phyloP scores from a whole-genome alignment of 768 basidiomycete species.

The Kwoniella newhampshirensis region DNA sequence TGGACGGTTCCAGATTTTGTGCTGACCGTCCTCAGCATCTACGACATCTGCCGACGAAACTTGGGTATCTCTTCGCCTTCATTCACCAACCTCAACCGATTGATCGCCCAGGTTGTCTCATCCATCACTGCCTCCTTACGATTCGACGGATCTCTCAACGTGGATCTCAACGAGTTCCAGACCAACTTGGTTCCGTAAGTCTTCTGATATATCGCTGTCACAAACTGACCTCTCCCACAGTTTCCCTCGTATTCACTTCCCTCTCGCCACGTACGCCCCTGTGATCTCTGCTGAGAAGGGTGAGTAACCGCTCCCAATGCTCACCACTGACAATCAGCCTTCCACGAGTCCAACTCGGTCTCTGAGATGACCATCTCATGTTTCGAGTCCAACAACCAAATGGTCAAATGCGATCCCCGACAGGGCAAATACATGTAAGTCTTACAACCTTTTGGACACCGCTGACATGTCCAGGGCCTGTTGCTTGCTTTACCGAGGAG shows the following conservation, averaged over 20 bases:
- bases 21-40: slow-evolving; percentile 62
- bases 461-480: slow-evolving; percentile 60
- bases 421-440: slow-evolving; percentile 90
- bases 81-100: slow-evolving; percentile 88
- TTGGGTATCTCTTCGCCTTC: slow-evolving; percentile 80
- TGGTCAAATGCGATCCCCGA: slow-evolving; percentile 94
- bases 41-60: slow-evolving; percentile 98
- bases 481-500: slow-evolving; percentile 87
- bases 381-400: slow-evolving; percentile 95
- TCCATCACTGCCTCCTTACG: slow-evolving; percentile 95
- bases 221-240: slow-evolving; percentile 54
- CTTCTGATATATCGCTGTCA: slow-evolving; percentile 9
- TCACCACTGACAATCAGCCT: slow-evolving; percentile 56
- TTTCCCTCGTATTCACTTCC: slow-evolving; percentile 98
- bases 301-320: slow-evolving; percentile 8
- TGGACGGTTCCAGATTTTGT: background rate
- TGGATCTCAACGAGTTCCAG: slow-evolving; percentile 97
- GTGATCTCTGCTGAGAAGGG: slow-evolving; percentile 83
- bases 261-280: slow-evolving; percentile 91
- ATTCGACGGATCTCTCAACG: slow-evolving; percentile 95
- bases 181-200: slow-evolving; percentile 95
- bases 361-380: slow-evolving; percentile 98
- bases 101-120: slow-evolving; percentile 98
- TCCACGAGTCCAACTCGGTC: slow-evolving; percentile 95
- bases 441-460: background rate